Evolutionary conservation across 2,329 filamentous ascomycete species (phyloP).

Genomic region (Rhinocladiella mackenziei): DNA sequence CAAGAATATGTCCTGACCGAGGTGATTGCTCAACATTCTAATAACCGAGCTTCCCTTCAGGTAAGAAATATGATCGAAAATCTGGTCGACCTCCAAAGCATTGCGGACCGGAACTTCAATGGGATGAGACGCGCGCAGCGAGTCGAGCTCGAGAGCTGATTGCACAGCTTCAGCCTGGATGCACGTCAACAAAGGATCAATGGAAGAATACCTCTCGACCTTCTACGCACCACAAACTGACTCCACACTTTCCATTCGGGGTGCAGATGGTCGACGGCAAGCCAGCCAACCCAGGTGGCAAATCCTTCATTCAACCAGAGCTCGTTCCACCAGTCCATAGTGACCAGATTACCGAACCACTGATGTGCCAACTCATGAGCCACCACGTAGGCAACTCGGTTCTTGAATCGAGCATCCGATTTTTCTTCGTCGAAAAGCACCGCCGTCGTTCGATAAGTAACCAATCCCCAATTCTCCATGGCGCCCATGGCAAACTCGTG

Average conservation of each 20-base stretch:
- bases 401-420: slow-evolving; percentile 86
- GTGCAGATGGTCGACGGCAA: slow-evolving; percentile 83
- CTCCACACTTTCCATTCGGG: slow-evolving; percentile 98
- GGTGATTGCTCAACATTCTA: slow-evolving; percentile 88
- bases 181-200: slow-evolving; percentile 37
- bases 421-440: slow-evolving; percentile 93
- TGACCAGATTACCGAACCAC: slow-evolving; percentile 89
- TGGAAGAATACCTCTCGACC: slow-evolving; percentile 50
- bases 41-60: slow-evolving; percentile 95
- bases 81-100: slow-evolving; percentile 93
- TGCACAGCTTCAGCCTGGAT: slow-evolving; percentile 80
- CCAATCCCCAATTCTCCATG: slow-evolving; percentile 96
- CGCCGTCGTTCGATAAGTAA: slow-evolving; percentile 92
- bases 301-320: slow-evolving; percentile 95
- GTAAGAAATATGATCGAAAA: slow-evolving; percentile 96
- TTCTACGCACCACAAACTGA: slow-evolving; percentile 74
- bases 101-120: slow-evolving; percentile 94
- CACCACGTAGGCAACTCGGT: slow-evolving; percentile 91
- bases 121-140: slow-evolving; percentile 85
- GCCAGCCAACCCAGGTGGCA: slow-evolving; percentile 97
- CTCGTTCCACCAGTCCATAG: slow-evolving; percentile 96
- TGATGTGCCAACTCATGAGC: slow-evolving; percentile 97
- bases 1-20: slow-evolving; percentile 83
- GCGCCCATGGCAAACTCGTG: slow-evolving; percentile 83
- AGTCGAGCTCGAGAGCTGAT: slow-evolving; percentile 83